These are phyloP conservation scores for Candida fluviatilis DNA, from an alignment of 805 yeast genomes.

Conservation along the genomic window DNA sequence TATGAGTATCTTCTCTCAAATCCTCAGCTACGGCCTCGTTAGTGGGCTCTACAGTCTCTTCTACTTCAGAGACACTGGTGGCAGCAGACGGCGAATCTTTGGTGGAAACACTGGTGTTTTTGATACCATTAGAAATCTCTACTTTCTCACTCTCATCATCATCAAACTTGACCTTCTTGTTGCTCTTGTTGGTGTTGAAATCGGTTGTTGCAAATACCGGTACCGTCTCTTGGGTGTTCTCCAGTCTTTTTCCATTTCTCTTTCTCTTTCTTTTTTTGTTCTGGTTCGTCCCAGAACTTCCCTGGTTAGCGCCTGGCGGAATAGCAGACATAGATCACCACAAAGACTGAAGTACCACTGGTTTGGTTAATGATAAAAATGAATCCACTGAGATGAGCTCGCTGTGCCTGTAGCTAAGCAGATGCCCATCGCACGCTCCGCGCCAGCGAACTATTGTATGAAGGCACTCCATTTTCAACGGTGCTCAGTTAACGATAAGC, in stretches of 20 bases:
- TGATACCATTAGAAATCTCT: too few species aligned
- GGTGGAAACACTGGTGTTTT: too few species aligned
- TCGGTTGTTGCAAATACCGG: too few species aligned
- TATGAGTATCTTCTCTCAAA: background rate
- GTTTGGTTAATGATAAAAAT: too few species aligned
- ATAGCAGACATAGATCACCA: background rate
- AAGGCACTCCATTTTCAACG: too few species aligned
- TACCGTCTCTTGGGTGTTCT: too few species aligned
- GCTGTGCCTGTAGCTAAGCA: too few species aligned
- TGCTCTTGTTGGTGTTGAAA: background rate
- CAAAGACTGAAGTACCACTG: too few species aligned
- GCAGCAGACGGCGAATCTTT: too few species aligned
- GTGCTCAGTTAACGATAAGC: background rate
- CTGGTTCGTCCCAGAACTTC: background rate
- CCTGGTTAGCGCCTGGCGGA: background rate
- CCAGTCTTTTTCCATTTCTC: conserved; percentile 27
- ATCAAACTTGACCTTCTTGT: conserved; percentile 22
- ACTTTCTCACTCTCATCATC: conserved; percentile 8
- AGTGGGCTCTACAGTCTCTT: background rate
- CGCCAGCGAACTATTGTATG: too few species aligned
- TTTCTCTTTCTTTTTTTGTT: conserved; percentile 23
- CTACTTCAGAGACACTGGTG: background rate
- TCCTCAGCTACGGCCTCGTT: background rate
- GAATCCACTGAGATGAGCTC: too few species aligned
- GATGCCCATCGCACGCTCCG: too few species aligned